phyloP scores from a whole-genome alignment of 805 yeast species.

The Tetrapisispora fleetii region DNA sequence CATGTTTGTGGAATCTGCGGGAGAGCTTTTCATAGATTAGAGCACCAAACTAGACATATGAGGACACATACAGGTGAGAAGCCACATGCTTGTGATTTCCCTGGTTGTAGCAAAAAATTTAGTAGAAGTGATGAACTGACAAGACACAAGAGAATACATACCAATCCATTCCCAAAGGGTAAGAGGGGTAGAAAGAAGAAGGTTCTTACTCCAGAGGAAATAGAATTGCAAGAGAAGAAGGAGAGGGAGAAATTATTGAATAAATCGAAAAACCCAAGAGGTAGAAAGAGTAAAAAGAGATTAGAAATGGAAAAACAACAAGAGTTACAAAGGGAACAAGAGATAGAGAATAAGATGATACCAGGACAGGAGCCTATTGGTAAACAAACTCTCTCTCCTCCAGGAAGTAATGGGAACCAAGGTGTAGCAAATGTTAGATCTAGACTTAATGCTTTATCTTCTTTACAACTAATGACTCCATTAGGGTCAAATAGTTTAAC shows the following conservation, averaged over 20 bases:
- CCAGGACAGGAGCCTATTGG: background rate
- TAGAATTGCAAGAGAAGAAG: background rate
- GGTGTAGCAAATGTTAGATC: slow-evolving; percentile 12
- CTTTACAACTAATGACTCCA: slow-evolving; percentile 59
- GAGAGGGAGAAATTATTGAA: background rate
- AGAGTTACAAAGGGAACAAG: slow-evolving; percentile 1
- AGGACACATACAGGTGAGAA: slow-evolving; percentile 77
- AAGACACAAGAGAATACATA: slow-evolving; percentile 63
- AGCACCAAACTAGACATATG: slow-evolving; percentile 71
- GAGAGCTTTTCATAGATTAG: slow-evolving; percentile 65
- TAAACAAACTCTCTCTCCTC: background rate
- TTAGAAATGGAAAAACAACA: background rate
- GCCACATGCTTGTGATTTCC: slow-evolving; percentile 67
- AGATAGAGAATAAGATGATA: background rate
- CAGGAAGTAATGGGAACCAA: background rate
- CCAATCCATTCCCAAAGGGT: slow-evolving; percentile 60
- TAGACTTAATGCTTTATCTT: slow-evolving; percentile 33
- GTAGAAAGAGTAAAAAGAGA: background rate
- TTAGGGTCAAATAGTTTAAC: slow-evolving; percentile 22
- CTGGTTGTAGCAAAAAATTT: slow-evolving; percentile 59
- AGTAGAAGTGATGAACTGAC: slow-evolving; percentile 67
- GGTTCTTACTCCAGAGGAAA: slow-evolving; percentile 5
- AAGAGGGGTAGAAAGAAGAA: slow-evolving; percentile 39
- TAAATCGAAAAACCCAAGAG: slow-evolving; percentile 1
- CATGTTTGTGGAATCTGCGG: slow-evolving; percentile 67